Evolutionary conservation across 1,139 yeast genomes (phyloP).

Genomic region (Debaryomyces sp.): DNA sequence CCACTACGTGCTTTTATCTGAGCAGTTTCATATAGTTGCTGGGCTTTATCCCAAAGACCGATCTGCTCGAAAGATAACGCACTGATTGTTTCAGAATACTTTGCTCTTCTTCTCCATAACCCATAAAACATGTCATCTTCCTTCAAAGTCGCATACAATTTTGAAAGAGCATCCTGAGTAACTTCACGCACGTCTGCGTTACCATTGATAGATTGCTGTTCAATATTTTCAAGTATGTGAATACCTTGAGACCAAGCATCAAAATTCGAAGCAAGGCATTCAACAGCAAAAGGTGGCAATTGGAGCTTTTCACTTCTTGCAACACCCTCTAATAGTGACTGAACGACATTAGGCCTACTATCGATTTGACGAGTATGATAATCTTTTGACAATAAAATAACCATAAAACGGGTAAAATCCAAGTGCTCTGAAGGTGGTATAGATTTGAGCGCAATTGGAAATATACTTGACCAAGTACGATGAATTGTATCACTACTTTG

Average conservation of each 20-base stretch:
- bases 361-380: conserved; percentile 90
- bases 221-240: conserved; percentile 76
- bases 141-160: conserved; percentile 82
- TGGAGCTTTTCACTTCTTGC: conserved; percentile 72
- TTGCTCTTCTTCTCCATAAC: conserved; percentile 94
- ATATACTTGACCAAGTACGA: conserved; percentile 80
- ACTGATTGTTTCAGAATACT: conserved; percentile 87
- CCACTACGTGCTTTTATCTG: conserved; percentile 97
- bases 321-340: conserved; percentile 80
- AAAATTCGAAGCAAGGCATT: conserved; percentile 83
- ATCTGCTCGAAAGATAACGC: conserved; percentile 94
- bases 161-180: conserved; percentile 88
- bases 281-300: conserved; percentile 93
- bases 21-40: conserved; percentile 94
- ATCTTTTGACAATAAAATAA: conserved; percentile 81
- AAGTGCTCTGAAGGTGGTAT: conserved; percentile 79
- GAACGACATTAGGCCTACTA: conserved; percentile 83
- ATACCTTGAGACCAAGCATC: conserved; percentile 93
- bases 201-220: conserved; percentile 64
- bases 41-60: conserved; percentile 94
- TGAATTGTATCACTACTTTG: conserved; percentile 81
- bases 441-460: conserved; percentile 77
- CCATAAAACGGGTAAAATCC: conserved; percentile 80
- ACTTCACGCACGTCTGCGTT: conserved; percentile 79
- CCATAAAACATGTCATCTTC: conserved; percentile 99